Evolutionary conservation across 768 basidiomycete species (phyloP), one percentile per base, ranked within the genome.

Genomic region (Mycena floridula): DNA sequence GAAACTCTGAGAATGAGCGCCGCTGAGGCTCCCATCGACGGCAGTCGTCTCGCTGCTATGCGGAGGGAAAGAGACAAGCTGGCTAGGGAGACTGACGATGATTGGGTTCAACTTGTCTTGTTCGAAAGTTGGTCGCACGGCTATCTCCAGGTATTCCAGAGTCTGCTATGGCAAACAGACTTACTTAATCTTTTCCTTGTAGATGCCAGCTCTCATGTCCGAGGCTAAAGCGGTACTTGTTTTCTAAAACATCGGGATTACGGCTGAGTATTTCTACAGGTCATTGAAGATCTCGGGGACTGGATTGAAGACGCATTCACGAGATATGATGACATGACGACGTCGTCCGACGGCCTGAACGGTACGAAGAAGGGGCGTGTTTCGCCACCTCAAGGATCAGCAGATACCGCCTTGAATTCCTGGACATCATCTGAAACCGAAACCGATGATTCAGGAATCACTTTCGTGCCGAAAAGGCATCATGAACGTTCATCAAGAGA

Each of bases 91-190:
- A 79, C 72, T 41, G 96, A 97, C 48, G 83, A 89, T 50, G 93
- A 96, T 60, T 94, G 93, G 93, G 91, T 96, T 18, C 85, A 88
- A 60, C 83, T 92, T 73, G 82, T 89, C 51, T 76, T 97, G 45
- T 90, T 95, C 63, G 87, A 89, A 24, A 94, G 94, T 39, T 97
- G 94, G 96, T 91, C 89, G 55, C 93, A 96, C 62, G 95, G 92
- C 27, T 97, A 92, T 67, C 74, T 95, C 54, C 95, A n/a, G n/a
- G n/a, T n/a, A n/a, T n/a, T n/a, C n/a, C n/a, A n/a, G n/a, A n/a
- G n/a, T n/a, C n/a, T n/a, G n/a, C n/a, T n/a, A n/a, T n/a, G n/a
- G n/a, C n/a, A n/a, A n/a, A n/a, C n/a, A n/a, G n/a, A n/a, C n/a
- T n/a, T n/a, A n/a, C n/a, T n/a, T n/a, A n/a, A n/a, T n/a, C n/a